Base-by-base conservation (phyloP, 2,329 filamentous ascomycete genomes). In the Calonectria multiphialidica region DNA sequence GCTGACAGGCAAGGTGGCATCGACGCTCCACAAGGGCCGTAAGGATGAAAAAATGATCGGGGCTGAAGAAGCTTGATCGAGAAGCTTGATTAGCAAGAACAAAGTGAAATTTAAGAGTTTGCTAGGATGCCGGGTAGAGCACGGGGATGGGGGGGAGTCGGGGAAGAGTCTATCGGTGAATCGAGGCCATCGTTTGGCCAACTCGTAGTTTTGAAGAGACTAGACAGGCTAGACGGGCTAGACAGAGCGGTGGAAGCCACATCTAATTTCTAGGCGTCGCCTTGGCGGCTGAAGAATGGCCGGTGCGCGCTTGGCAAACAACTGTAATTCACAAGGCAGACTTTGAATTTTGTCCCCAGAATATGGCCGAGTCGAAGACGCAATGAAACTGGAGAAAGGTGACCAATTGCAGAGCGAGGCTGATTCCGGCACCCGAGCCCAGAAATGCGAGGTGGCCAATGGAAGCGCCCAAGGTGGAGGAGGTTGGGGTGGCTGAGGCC, bases 1-100 rank as follows among this genome's bases (percentile, higher is more conserved):
- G 28, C 71, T 84, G 73, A 82, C 78, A 1, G 75, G 76, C 42
- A 79, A 81, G 49, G 82, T 84, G 12, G 81, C 82, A 10, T 79
- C 80, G 63, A 81, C 79, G 30, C 74, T 84, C 62, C 81, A 83
- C 68, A 75, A 78, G 61, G 78, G 77, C 12, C 70, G 70, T 28
- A 67, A 69, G 71, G 71, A 80, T 44, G 76, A 78, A 55, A 77
- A 76, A 50, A 69, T 72, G 59, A 55, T 72, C 50, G 47, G 67
- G 16, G 62, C 42, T 57, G 71, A 64, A 21, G 62, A 68, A 33
- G 68, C 28, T 55, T 67, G 61, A 66, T 37, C 23, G 16, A 23
- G 49, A 35, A 63, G 21, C 8, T 21, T 59, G 33, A 40, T 57
- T 15, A 35, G 16, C 33, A 40, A 25, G 53, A 59, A 21, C 9